Base-by-base conservation (phyloP, 305 asterid genomes). In the Rubia tinctorum region DNA sequence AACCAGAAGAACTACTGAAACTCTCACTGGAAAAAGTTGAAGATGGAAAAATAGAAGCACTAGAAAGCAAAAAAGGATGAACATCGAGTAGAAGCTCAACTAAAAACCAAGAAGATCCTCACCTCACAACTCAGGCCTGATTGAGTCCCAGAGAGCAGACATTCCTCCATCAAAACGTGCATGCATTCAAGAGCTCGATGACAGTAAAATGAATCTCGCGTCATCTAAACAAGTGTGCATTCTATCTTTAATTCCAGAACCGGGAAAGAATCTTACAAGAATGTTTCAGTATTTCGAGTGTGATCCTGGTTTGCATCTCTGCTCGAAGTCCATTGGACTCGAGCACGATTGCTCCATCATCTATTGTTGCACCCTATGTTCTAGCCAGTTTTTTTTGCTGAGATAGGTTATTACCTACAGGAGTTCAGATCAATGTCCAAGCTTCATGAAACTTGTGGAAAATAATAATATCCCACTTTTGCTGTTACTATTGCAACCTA, bases 341-440 rank as follows among this genome's bases (percentile, higher is more conserved):
- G 66, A 85, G 86, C 79, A 93, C 83, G 53, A 93, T 84, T 53
- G 98, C 98, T 80, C 92, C 98, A 79, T 93, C 98, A n/a, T 91
- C 96, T 96, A 91, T 91, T 37, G 78, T 75, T 11, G 89, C 88
- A 69, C 83, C 86, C 25, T 88, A 91, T 2, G 79, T 76, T 91
- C 62, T 60, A 25, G 14, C 89, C 89, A 3, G 85, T 83, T 87
- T 86, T 91, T 78, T 97, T 93, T 2, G 75, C 61, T 73, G 22
- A 71, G 25, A 11, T 8, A 25, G 49, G 17, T 23, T 44, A 69
- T 45, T 5, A 25, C 11, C 49, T 47, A n/a, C 30, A 20, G 34
- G 66, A 10, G 1, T 23, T 60, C 12, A 60, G 73, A 49, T 3
- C 39, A 34, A 34, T 34, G 18, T 13, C 58, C 58, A 22, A 23